phyloP scores from a whole-genome alignment of 208 protist species.

The Leishmania braziliensis region DNA sequence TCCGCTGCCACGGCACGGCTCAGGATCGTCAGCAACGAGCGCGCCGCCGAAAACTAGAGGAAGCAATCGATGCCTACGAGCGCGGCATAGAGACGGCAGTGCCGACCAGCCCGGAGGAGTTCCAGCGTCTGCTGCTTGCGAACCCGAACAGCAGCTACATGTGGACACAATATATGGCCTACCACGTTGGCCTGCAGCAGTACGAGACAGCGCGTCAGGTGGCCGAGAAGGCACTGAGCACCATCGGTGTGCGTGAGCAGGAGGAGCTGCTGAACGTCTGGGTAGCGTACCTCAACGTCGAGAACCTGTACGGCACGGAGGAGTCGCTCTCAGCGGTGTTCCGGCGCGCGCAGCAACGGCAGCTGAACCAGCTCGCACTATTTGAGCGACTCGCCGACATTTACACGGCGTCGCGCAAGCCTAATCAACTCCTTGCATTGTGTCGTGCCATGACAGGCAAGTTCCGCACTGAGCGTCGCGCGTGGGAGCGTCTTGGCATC shows the following conservation, averaged over 20 bases:
- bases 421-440: conserved; percentile 76
- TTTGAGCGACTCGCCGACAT: conserved; percentile 91
- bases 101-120: conserved; percentile 88
- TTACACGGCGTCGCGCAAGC: conserved; percentile 72
- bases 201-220: conserved; percentile 90
- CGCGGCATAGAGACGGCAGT: conserved; percentile 63
- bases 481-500: conserved; percentile 82
- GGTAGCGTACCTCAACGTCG: conserved; percentile 94
- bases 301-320: conserved; percentile 91
- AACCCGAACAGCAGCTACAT: conserved; percentile 93
- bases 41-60: conserved; percentile 74
- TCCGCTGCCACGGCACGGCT: conserved; percentile 8
- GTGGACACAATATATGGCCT: conserved; percentile 95
- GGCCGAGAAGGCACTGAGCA: conserved; percentile 89
- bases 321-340: conserved; percentile 91
- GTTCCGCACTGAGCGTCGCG: conserved; percentile 67
- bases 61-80: conserved; percentile 89
- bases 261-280: conserved; percentile 93
- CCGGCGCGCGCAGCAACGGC: conserved; percentile 73
- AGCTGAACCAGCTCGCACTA: conserved; percentile 58
- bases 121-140: conserved; percentile 85
- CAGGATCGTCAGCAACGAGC: conserved; percentile 35
- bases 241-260: conserved; percentile 84
- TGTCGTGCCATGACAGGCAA: conserved; percentile 86
- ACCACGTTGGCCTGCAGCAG: conserved; percentile 83